Conservation (phyloP, 306 rosid genomes). For the Vicia villosa region DNA sequence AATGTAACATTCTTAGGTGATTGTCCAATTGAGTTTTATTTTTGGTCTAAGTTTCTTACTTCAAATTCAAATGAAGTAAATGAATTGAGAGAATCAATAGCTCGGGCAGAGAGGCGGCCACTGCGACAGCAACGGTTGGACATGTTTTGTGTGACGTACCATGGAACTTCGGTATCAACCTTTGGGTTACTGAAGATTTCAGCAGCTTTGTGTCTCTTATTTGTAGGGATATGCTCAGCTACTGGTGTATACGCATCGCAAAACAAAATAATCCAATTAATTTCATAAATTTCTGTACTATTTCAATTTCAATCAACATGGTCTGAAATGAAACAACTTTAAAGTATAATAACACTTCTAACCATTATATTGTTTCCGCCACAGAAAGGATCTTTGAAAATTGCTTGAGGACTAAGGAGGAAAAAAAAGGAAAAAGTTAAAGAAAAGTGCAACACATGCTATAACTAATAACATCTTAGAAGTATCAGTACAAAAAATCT, state of each 20-base stretch:
- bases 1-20: conserved; percentile 63
- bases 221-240: conserved; percentile 97
- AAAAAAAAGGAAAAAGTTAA: conserved; percentile 34
- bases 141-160: conserved; percentile 45
- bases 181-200: too few species aligned
- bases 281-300: conserved; percentile 25
- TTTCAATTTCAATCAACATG: conserved; percentile 33
- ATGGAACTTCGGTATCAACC: too few species aligned
- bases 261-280: conserved; percentile 33
- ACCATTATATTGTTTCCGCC: conserved; percentile 99
- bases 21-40: conserved; percentile 30
- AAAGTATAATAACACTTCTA: conserved; percentile 36
- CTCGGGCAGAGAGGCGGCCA: conserved; percentile 65
- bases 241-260: conserved; percentile 88
- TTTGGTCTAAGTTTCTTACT: conserved; percentile 48
- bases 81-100: conserved; percentile 52
- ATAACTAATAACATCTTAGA: conserved; percentile 13
- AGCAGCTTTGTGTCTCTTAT: too few species aligned
- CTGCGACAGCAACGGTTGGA: conserved; percentile 67
- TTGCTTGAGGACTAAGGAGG: too few species aligned
- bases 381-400: conserved; percentile 95
- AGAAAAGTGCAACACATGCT: conserved; percentile 20
- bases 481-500: conserved; percentile 44
- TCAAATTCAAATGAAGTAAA: conserved; percentile 69
- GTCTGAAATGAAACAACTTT: conserved; percentile 26